Evolutionary conservation across 345 rosid genomes (phyloP).

Genomic region (Rhizophora mangle): DNA sequence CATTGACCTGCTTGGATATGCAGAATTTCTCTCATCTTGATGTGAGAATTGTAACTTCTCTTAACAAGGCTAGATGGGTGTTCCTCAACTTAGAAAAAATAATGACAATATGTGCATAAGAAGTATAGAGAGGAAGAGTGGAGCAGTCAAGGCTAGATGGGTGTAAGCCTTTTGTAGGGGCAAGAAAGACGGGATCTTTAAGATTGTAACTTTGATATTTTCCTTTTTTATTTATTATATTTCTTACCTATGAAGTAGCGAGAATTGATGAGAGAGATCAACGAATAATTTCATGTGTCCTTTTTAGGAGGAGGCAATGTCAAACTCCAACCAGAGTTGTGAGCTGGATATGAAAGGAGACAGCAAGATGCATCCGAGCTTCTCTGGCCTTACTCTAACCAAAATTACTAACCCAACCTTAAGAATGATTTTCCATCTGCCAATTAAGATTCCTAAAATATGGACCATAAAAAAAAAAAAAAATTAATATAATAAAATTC

Average conservation of each 20-base stretch:
- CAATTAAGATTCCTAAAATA: constrained; percentile 11
- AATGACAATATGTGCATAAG: background rate
- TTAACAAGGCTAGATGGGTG: too few relatives aligned
- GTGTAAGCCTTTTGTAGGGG: constrained; percentile 16
- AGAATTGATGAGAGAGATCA: background rate
- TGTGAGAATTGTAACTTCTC: background rate
- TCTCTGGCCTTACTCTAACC: constrained; percentile 21
- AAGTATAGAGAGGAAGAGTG: background rate
- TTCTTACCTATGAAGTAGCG: background rate
- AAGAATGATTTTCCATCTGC: constrained; percentile 32
- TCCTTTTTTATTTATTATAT: too few relatives aligned
- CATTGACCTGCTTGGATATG: constrained; percentile 65
- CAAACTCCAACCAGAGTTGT: constrained; percentile 32
- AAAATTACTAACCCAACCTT: constrained; percentile 25
- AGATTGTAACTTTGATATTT: constrained; percentile 20
- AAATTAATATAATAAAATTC: too few relatives aligned
- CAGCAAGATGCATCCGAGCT: constrained; percentile 29
- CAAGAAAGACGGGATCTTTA: constrained; percentile 9
- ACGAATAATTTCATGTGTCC: constrained; percentile 26
- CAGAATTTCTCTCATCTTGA: constrained; percentile 55
- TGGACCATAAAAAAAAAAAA: background rate
- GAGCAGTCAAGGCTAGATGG: constrained; percentile 3
- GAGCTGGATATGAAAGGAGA: constrained; percentile 47
- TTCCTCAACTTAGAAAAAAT: too few relatives aligned
- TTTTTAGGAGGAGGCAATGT: constrained; percentile 34